Evolutionary conservation across 192 early-diverging fungal genomes (phyloP).

Genomic region (Entomortierella lignicola): DNA sequence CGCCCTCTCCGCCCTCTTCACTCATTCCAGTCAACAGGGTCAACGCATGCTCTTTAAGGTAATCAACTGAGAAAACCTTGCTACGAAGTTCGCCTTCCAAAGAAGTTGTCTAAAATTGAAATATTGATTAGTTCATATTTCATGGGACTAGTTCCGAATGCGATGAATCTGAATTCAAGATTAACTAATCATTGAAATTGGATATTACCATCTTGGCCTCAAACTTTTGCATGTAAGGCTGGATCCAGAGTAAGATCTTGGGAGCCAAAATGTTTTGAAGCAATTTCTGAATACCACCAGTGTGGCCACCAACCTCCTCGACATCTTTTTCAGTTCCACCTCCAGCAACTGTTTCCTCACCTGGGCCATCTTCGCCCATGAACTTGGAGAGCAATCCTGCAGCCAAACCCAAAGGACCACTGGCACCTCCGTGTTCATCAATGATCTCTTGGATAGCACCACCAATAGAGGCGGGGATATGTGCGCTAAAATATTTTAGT

Average conservation of each 20-base stretch:
- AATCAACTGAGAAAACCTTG: conserved; percentile 46
- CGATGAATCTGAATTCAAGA: too few species aligned
- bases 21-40: conserved; percentile 13
- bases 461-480: conserved; percentile 33
- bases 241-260: conserved; percentile 37
- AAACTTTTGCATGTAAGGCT: conserved; percentile 39
- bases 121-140: not conserved
- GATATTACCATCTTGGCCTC: conserved; percentile 50
- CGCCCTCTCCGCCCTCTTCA: conserved; percentile 9
- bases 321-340: conserved; percentile 18
- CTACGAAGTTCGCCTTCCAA: conserved; percentile 36
- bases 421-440: conserved; percentile 38
- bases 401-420: conserved; percentile 21
- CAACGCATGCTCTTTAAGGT: conserved; percentile 32
- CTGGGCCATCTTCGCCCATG: conserved; percentile 19
- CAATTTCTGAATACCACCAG: conserved; percentile 21
- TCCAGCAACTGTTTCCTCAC: conserved; percentile 8
- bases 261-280: conserved; percentile 39
- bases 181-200: too few species aligned
- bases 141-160: too few species aligned
- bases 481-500: conserved; percentile 6
- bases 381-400: conserved; percentile 40
- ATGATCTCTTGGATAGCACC: conserved; percentile 36
- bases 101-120: conserved; percentile 1
- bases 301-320: conserved; percentile 11